These are phyloP conservation scores for Pyracantha coccinea DNA, from an alignment of 331 rosid genomes.

Conservation along the genomic window DNA sequence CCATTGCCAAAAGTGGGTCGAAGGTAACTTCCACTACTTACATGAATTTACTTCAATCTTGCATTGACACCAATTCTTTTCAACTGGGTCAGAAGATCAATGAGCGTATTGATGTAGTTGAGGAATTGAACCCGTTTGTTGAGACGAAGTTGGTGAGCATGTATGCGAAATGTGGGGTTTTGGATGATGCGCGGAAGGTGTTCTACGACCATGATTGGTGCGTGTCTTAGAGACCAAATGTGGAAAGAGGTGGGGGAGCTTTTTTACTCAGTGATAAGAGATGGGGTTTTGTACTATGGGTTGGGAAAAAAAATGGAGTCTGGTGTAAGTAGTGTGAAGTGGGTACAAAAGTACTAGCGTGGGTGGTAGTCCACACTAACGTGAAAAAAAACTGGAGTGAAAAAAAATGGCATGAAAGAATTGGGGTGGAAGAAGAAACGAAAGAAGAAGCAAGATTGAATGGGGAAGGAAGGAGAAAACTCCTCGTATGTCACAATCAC, in stretches of 20 bases:
- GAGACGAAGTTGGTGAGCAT: slow-evolving; percentile 77
- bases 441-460: too few species aligned
- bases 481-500: too few species aligned
- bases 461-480: too few species aligned
- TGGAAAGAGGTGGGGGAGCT: slow-evolving; percentile 68
- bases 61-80: slow-evolving; percentile 54
- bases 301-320: too few species aligned
- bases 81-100: slow-evolving; percentile 73
- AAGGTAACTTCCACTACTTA: slow-evolving; percentile 46
- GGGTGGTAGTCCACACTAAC: too few species aligned
- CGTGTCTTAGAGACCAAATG: slow-evolving; percentile 46
- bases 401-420: too few species aligned
- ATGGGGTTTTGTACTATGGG: slow-evolving; percentile 27
- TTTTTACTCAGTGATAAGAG: slow-evolving; percentile 51
- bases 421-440: too few species aligned
- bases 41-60: slow-evolving; percentile 56
- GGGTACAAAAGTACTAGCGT: too few species aligned
- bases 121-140: slow-evolving; percentile 50
- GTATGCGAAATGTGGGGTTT: slow-evolving; percentile 71
- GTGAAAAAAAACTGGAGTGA: too few species aligned
- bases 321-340: too few species aligned
- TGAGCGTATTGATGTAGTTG: slow-evolving; percentile 44
- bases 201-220: slow-evolving; percentile 92
- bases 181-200: slow-evolving; percentile 65
- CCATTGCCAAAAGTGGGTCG: slow-evolving; percentile 50